phyloP scores from a whole-genome alignment of 2,329 filamentous ascomycete species.

The Colletotrichum liaoningense region DNA sequence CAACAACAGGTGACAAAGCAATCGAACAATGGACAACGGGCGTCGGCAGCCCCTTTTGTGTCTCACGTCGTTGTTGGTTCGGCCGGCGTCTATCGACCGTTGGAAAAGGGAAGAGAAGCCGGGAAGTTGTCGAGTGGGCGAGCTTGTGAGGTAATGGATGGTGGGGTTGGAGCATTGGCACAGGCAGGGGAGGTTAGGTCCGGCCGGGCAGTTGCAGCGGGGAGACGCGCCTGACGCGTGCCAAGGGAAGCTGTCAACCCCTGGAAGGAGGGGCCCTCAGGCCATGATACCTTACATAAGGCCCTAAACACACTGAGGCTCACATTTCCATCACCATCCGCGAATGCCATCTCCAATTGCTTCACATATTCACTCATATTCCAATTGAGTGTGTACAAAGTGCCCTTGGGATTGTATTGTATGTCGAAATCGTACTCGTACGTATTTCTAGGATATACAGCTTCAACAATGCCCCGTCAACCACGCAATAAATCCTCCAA shows the following conservation, averaged over 20 bases:
- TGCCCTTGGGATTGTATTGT: slow-evolving; percentile 29
- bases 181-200: background rate
- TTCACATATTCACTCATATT: background rate
- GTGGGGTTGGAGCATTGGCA: background rate
- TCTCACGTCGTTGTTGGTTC: background rate
- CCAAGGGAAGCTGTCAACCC: too few relatives aligned
- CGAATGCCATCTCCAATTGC: background rate
- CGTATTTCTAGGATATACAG: slow-evolving; percentile 38
- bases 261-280: background rate
- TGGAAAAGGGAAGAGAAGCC: background rate
- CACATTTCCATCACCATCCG: too few relatives aligned
- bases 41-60: background rate
- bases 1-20: background rate
- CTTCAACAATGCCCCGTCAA: slow-evolving; percentile 27
- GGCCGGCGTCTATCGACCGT: background rate
- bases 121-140: background rate
- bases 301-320: too few relatives aligned
- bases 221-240: background rate
- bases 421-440: slow-evolving; percentile 36
- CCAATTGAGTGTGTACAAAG: background rate
- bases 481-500: slow-evolving; percentile 26
- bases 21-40: background rate
- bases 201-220: background rate
- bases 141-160: background rate
- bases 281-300: background rate